Evolutionary conservation across 441 rosid genomes (phyloP), one percentile per base, ranked within the genome.

Genomic region (Gossypium schwendimanii): DNA sequence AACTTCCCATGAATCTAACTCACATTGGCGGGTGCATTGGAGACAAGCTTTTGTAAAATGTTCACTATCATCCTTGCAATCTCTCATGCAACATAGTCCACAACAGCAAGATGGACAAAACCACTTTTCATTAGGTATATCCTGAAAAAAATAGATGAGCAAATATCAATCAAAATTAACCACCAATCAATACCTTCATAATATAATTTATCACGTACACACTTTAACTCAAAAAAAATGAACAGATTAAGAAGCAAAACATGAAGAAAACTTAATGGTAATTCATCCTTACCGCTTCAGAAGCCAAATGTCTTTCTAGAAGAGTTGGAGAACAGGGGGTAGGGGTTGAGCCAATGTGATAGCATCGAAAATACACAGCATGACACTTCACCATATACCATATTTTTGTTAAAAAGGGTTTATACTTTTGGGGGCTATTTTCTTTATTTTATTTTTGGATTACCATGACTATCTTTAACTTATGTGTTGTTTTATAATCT

Each of bases 101-200:
- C 86, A 83, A 55, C 84, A 72, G 66, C 86, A 83, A 74, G 86
- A 74, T 28, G 86, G 82, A 69, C 86, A 83, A 61, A 78, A 70
- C 86, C 86, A 80, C 11, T 61, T 69, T 63, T 73, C 76, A 69
- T 33, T 47, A 21, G 79, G 78, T 71, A 61, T 55, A 63, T 71
- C 83, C 86, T 82, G 75, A 69, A 80, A 75, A 36, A 33, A 17
- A 12, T 45, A 72, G 71, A 14, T n/a, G 54, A 33, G 49, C 28
- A 49, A 63, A 36, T 18, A 28, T 72, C 44, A 61, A 77, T 69
- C 53, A 50, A 55, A 68, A 68, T 24, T 33, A 69, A 69, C 33
- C 4, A n/a, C 31, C 0, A 20, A 8, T 9, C 60, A 69, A 50
- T 33, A 10, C 72, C 50, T 54, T 31, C 45, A 69, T 15, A 53